Evolutionary conservation across 2,329 filamentous ascomycete species (phyloP).

Genomic region (Pseudovirgaria hyperparasitica): DNA sequence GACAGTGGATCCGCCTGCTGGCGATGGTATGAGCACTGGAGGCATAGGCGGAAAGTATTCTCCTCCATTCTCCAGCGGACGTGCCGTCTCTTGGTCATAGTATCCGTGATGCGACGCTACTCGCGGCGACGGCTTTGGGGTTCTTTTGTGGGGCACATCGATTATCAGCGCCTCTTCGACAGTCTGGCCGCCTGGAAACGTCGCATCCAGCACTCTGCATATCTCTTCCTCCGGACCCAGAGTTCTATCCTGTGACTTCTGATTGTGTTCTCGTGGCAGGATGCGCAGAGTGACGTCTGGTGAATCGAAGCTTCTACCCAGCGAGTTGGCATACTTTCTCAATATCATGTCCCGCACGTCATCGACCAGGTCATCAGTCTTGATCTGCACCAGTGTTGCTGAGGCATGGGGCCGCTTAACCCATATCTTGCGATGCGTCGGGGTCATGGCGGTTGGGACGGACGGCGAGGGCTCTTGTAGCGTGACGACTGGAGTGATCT

Average conservation of each 20-base stretch:
- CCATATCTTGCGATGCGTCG: conserved; percentile 83
- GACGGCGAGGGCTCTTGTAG: too few relatives aligned
- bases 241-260: conserved; percentile 45
- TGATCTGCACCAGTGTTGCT: conserved; percentile 72
- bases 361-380: conserved; percentile 84
- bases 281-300: conserved; percentile 80
- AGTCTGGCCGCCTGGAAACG: conserved; percentile 75
- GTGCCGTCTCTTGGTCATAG: conserved; percentile 47
- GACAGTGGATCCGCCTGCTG: conserved; percentile 22
- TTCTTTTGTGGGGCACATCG: conserved; percentile 64
- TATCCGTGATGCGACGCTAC: conserved; percentile 32
- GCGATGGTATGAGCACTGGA: conserved; percentile 25
- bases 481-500: too few relatives aligned
- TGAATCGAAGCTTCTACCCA: conserved; percentile 78
- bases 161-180: conserved; percentile 86
- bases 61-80: conserved; percentile 54
- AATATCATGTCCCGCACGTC: conserved; percentile 88
- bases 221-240: conserved; percentile 82
- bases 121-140: conserved; percentile 69
- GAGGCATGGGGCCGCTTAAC: conserved; percentile 79
- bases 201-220: conserved; percentile 61
- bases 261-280: conserved; percentile 46
- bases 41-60: conserved; percentile 73
- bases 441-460: too few relatives aligned
- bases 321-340: conserved; percentile 84